A percentile compares a stretch with the other conserved stretches of the same genome.
phyloP scores from a whole-genome alignment of 352 stramenopile species.

The Pythium brassicae region DNA sequence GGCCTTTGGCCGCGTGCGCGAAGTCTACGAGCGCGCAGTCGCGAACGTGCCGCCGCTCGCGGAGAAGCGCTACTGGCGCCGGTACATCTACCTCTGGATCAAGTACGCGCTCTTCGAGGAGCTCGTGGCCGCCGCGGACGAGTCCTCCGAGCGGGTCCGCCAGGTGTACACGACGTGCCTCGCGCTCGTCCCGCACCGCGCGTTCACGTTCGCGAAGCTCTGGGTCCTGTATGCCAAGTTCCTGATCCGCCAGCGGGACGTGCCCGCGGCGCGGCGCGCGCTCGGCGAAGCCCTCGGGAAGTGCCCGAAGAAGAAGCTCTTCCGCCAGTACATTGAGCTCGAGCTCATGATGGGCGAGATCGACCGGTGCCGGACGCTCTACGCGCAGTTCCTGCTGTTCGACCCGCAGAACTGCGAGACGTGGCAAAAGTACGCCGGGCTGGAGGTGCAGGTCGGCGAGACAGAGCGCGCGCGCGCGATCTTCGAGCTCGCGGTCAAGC shows the following conservation, averaged over 20 bases:
- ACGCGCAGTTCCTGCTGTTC: slow-evolving; percentile 84
- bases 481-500: slow-evolving; percentile 95
- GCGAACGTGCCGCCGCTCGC: slow-evolving; percentile 91
- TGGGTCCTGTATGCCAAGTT: slow-evolving; percentile 98
- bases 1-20: slow-evolving; percentile 73
- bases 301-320: slow-evolving; percentile 92
- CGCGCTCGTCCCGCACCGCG: slow-evolving; percentile 90
- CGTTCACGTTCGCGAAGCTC: slow-evolving; percentile 99
- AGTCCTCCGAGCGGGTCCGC: slow-evolving; percentile 64
- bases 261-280: slow-evolving; percentile 87
- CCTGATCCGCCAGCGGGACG: slow-evolving; percentile 93
- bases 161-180: slow-evolving; percentile 96
- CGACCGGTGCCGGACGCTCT: slow-evolving; percentile 92
- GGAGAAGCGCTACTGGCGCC: slow-evolving; percentile 97
- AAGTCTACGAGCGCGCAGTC: slow-evolving; percentile 96
- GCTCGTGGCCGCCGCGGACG: slow-evolving; percentile 63
- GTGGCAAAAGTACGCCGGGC: slow-evolving; percentile 95
- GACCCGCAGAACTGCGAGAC: slow-evolving; percentile 89
- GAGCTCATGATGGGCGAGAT: slow-evolving; percentile 98
- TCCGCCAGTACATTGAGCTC: slow-evolving; percentile 92
- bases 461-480: slow-evolving; percentile 91
- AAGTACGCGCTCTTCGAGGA: slow-evolving; percentile 99
- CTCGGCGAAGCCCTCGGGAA: slow-evolving; percentile 94
- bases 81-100: slow-evolving; percentile 99
- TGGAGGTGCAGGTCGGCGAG: slow-evolving; percentile 96